Percentiles rank a stretch among this genome's conserved stretches.
These are phyloP conservation scores for Lentinus tigrinus DNA, from an alignment of 768 basidiomycete species.

Conservation along the genomic window DNA sequence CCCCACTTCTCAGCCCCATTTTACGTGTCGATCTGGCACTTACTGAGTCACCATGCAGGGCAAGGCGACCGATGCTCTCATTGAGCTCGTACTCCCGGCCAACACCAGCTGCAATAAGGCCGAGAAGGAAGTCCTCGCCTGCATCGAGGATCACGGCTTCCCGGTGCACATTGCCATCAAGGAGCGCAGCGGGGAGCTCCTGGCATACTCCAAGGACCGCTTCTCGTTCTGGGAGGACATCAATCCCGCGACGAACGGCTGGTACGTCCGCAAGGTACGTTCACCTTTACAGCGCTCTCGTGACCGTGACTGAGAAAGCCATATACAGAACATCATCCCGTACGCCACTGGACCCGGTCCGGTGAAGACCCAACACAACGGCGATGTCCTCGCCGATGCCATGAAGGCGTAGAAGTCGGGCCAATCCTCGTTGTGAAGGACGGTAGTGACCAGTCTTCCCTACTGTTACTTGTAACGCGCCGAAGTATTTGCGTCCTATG, in stretches of 20 bases:
- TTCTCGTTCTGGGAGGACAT: conserved; percentile 6
- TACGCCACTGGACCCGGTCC: not conserved
- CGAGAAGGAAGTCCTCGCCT: conserved; percentile 1
- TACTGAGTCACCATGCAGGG: not conserved
- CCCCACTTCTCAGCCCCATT: not conserved
- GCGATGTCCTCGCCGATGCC: not conserved
- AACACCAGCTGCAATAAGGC: conserved; percentile 6
- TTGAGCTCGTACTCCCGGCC: not conserved
- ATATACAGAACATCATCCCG: not conserved
- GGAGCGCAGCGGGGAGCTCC: not conserved
- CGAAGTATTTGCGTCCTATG: too few relatives aligned
- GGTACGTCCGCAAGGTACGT: conserved; percentile 7
- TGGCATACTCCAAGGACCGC: not conserved
- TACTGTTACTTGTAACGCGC: too few relatives aligned
- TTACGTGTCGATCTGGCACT: too few relatives aligned
- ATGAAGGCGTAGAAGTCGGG: not conserved
- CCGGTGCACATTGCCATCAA: not conserved
- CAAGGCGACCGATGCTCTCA: not conserved
- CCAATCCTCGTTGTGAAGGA: too few relatives aligned
- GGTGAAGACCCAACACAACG: too few relatives aligned
- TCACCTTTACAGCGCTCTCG: not conserved
- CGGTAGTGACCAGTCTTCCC: too few relatives aligned
- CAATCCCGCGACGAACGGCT: conserved; percentile 4
- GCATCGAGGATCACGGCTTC: not conserved
- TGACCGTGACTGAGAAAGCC: not conserved